Percentiles rank a stretch among this genome's conserved stretches.
These are phyloP conservation scores for Camellia sinensis DNA, from an alignment of 148 eudicot species.

Conservation along the genomic window DNA sequence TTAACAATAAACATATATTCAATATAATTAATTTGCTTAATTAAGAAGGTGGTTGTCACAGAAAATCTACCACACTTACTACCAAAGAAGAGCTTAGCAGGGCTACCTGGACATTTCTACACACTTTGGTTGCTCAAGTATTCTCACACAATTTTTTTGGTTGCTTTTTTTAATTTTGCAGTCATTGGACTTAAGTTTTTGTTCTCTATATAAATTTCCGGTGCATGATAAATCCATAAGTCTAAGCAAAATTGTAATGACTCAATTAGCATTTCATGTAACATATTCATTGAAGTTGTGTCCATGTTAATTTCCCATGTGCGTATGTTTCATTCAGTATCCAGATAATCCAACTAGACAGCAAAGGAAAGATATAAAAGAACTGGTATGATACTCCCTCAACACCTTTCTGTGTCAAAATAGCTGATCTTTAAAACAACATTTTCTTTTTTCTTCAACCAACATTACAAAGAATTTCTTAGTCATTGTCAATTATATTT, in stretches of 20 bases:
- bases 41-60: too few relatives aligned
- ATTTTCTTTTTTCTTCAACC: background rate
- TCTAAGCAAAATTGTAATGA: background rate
- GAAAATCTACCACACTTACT: constrained; percentile 41
- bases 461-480: background rate
- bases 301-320: background rate
- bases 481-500: background rate
- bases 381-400: constrained; percentile 54
- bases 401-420: background rate
- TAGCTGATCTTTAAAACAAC: background rate
- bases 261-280: background rate
- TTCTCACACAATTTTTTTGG: constrained; percentile 14
- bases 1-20: too few relatives aligned
- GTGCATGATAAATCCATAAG: background rate
- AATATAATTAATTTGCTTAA: too few relatives aligned
- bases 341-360: constrained; percentile 90
- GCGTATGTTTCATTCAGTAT: constrained; percentile 47
- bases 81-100: constrained; percentile 89
- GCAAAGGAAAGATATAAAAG: constrained; percentile 91
- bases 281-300: background rate
- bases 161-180: background rate
- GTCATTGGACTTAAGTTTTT: background rate
- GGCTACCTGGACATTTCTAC: constrained; percentile 95
- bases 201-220: background rate
- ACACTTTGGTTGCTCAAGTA: constrained; percentile 96